These are phyloP conservation scores for Emmonsia crescens DNA, from an alignment of 2,329 filamentous ascomycete species.

Conservation along the genomic window DNA sequence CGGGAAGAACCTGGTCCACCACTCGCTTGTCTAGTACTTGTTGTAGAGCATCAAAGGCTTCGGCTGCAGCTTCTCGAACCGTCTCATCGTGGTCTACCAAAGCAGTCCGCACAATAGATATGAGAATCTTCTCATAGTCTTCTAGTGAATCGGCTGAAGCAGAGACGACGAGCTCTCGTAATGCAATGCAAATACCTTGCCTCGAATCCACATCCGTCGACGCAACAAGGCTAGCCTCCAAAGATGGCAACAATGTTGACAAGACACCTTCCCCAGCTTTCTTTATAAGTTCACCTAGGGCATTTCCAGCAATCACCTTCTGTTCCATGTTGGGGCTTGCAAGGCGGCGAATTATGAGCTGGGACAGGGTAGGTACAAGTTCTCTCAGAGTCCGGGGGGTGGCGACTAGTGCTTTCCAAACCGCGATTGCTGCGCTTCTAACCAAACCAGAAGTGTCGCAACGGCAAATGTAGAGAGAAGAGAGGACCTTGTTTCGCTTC, in stretches of 20 bases:
- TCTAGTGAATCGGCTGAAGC: slow-evolving; percentile 81
- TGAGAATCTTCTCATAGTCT: slow-evolving; percentile 88
- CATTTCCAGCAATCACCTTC: slow-evolving; percentile 96
- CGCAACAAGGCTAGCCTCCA: slow-evolving; percentile 80
- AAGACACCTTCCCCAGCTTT: slow-evolving; percentile 93
- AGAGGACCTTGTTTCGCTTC: slow-evolving; percentile 91
- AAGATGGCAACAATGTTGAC: slow-evolving; percentile 73
- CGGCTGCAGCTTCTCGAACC: slow-evolving; percentile 88
- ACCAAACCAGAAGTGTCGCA: slow-evolving; percentile 92
- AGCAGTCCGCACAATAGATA: slow-evolving; percentile 85
- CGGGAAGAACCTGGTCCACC: slow-evolving; percentile 88
- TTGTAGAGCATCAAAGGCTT: slow-evolving; percentile 92
- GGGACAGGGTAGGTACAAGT: slow-evolving; percentile 84
- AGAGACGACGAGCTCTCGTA: slow-evolving; percentile 85
- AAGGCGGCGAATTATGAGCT: slow-evolving; percentile 85
- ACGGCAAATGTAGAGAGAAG: slow-evolving; percentile 93
- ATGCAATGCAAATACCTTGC: slow-evolving; percentile 93
- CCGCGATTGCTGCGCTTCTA: slow-evolving; percentile 74
- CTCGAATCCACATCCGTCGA: slow-evolving; percentile 87
- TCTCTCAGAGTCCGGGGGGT: slow-evolving; percentile 89
- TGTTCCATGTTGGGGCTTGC: slow-evolving; percentile 97
- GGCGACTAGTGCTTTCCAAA: slow-evolving; percentile 95
- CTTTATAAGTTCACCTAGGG: slow-evolving; percentile 88
- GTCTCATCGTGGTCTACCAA: slow-evolving; percentile 82
- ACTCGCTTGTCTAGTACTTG: slow-evolving; percentile 88